Evolutionary conservation across 1,284 basidiomycete species (phyloP).

Genomic region (Cryptococcus floricola): DNA sequence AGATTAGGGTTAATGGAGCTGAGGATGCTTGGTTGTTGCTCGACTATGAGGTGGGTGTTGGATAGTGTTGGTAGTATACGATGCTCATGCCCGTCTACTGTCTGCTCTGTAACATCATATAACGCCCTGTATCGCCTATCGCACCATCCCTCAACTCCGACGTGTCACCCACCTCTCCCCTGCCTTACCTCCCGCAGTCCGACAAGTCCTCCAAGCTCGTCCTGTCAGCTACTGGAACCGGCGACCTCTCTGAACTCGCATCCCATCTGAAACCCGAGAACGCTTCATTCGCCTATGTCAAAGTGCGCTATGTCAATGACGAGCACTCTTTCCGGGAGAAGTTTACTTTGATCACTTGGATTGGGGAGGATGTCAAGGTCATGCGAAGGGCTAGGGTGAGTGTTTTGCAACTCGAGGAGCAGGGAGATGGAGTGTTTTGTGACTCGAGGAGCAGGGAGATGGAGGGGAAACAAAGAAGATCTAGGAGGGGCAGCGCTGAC

Average conservation of each 20-base stretch:
- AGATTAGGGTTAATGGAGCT: slow-evolving; percentile 74
- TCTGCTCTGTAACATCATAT: neutral
- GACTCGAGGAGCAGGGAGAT: neutral
- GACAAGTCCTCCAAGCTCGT: slow-evolving; percentile 78
- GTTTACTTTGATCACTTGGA: slow-evolving; percentile 86
- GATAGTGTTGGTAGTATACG: neutral
- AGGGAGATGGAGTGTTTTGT: too few relatives aligned
- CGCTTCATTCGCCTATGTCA: slow-evolving; percentile 77
- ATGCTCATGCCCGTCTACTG: neutral
- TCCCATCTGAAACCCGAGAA: slow-evolving; percentile 67
- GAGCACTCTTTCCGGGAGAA: slow-evolving; percentile 75
- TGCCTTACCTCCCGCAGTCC: slow-evolving; percentile 52
- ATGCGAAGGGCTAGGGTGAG: slow-evolving; percentile 85
- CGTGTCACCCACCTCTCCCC: neutral
- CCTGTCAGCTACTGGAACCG: slow-evolving; percentile 70
- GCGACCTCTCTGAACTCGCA: slow-evolving; percentile 70
- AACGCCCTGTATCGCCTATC: neutral
- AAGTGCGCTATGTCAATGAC: slow-evolving; percentile 72
- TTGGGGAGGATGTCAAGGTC: slow-evolving; percentile 75
- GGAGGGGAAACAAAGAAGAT: neutral
- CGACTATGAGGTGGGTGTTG: slow-evolving; percentile 68
- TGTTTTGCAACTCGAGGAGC: slow-evolving; percentile 8
- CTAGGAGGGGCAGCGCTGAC: neutral
- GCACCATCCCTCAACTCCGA: slow-evolving; percentile 6
- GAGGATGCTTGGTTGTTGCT: slow-evolving; percentile 80